phyloP scores from a whole-genome alignment of 345 rosid species.

The Eutrema japonicum region DNA sequence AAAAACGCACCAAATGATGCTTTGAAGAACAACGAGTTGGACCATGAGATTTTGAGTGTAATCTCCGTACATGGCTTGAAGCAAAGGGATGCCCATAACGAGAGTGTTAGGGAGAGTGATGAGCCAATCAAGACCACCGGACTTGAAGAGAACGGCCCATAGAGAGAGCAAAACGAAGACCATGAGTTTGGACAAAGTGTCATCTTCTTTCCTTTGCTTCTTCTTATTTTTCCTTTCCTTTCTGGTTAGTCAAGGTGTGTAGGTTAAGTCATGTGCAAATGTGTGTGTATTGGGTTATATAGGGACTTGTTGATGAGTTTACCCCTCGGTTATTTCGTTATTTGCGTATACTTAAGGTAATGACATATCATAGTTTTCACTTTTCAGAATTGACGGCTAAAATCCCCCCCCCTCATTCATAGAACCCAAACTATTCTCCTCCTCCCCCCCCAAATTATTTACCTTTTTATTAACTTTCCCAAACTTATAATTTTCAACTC shows the following conservation, averaged over 20 bases:
- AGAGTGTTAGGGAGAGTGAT: slow-evolving; percentile 64
- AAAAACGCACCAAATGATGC: slow-evolving; percentile 62
- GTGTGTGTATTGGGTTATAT: slow-evolving; percentile 36
- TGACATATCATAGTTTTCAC: not conserved
- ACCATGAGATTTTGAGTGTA: slow-evolving; percentile 54
- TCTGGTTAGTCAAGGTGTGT: slow-evolving; percentile 15
- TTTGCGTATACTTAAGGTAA: slow-evolving; percentile 4
- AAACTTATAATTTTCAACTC: too few relatives aligned
- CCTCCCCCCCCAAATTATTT: too few relatives aligned
- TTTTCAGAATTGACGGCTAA: too few relatives aligned
- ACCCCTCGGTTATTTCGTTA: slow-evolving; percentile 28
- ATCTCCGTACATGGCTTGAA: slow-evolving; percentile 63
- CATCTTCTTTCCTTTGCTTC: slow-evolving; percentile 48
- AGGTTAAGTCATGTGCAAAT: slow-evolving; percentile 26
- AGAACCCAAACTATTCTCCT: too few relatives aligned
- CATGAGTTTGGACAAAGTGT: slow-evolving; percentile 52
- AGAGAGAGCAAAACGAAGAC: slow-evolving; percentile 48
- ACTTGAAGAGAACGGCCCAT: slow-evolving; percentile 46
- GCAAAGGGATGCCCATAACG: slow-evolving; percentile 63
- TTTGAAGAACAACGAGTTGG: slow-evolving; percentile 59
- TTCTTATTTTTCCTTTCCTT: slow-evolving; percentile 44
- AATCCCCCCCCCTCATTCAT: too few relatives aligned
- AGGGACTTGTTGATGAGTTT: slow-evolving; percentile 34
- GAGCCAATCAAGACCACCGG: slow-evolving; percentile 56
- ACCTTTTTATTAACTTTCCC: too few relatives aligned